Conservation (phyloP, 164 flowering plant species). For the Protea cynaroides region DNA sequence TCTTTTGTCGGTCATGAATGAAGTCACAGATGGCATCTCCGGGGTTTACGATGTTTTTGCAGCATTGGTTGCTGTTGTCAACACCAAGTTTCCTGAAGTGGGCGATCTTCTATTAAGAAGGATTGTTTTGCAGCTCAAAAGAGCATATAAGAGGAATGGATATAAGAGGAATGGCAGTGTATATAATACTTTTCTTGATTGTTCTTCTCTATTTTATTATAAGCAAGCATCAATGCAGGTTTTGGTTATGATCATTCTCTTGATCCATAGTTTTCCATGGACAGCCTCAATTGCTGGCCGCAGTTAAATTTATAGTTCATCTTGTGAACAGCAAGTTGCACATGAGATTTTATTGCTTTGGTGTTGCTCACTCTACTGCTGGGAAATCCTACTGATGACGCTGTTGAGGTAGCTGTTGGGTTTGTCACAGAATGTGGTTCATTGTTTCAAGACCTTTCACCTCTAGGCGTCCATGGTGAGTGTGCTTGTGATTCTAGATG, state of each 20-base stretch:
- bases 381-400: constrained; percentile 88
- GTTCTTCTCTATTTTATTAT: neutral
- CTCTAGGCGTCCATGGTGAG: constrained; percentile 86
- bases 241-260: neutral
- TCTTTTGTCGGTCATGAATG: constrained; percentile 92
- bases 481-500: neutral
- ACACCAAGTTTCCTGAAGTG: constrained; percentile 89
- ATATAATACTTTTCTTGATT: neutral
- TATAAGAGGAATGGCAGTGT: constrained; percentile 96
- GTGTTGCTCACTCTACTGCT: constrained; percentile 75
- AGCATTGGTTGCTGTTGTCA: constrained; percentile 87
- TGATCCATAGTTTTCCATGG: neutral
- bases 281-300: constrained; percentile 86
- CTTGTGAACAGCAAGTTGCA: constrained; percentile 97
- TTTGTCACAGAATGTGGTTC: constrained; percentile 95
- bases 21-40: constrained; percentile 99
- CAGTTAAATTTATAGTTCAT: constrained; percentile 89
- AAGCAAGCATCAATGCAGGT: neutral
- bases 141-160: constrained; percentile 95
- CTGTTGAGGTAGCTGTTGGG: constrained; percentile 96
- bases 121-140: constrained; percentile 82
- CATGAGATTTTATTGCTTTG: constrained; percentile 85
- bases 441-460: constrained; percentile 79
- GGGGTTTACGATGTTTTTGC: constrained; percentile 93
- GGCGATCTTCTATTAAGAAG: constrained; percentile 81